phyloP scores from a whole-genome alignment of 768 basidiomycete genomes.

The Terana coerulea region DNA sequence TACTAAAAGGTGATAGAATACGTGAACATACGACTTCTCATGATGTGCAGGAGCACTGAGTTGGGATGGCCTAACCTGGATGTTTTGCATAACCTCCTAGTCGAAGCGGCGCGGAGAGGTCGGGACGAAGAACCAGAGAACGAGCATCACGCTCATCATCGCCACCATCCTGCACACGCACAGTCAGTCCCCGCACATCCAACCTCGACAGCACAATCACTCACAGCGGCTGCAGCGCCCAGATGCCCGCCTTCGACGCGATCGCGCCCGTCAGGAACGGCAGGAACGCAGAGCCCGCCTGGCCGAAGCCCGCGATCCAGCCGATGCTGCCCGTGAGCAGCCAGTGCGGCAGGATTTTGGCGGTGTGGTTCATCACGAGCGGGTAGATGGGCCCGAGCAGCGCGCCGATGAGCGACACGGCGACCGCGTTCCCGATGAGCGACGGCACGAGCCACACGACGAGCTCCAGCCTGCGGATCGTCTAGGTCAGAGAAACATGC shows the following conservation, averaged over 20 bases:
- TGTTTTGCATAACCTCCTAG: too few species aligned
- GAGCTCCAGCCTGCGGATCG: slow-evolving; percentile 42
- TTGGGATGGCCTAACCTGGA: too few species aligned
- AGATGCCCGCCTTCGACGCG: slow-evolving; percentile 38
- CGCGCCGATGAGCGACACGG: slow-evolving; percentile 51
- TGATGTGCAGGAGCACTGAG: too few species aligned
- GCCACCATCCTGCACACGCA: slow-evolving; percentile 11
- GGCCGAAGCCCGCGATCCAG: slow-evolving; percentile 51
- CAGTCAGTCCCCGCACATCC: neutral
- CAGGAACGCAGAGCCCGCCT: slow-evolving; percentile 45
- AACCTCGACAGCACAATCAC: slow-evolving; percentile 23
- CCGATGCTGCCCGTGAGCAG: slow-evolving; percentile 41
- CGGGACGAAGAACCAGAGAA: slow-evolving; percentile 16
- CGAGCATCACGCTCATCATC: slow-evolving; percentile 14
- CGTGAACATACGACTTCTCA: too few species aligned
- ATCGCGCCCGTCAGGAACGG: slow-evolving; percentile 50
- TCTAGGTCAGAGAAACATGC: neutral
- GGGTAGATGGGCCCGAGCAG: slow-evolving; percentile 48
- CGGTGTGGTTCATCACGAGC: slow-evolving; percentile 37
- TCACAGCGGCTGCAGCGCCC: slow-evolving; percentile 46
- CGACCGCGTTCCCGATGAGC: slow-evolving; percentile 51
- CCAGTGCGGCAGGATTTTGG: slow-evolving; percentile 41
- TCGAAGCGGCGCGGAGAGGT: slow-evolving; percentile 8
- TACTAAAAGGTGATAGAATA: too few species aligned
- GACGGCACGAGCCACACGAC: slow-evolving; percentile 55